Base-by-base conservation (phyloP, 2,329 filamentous ascomycete species). In the Aureobasidium mangrovei region DNA sequence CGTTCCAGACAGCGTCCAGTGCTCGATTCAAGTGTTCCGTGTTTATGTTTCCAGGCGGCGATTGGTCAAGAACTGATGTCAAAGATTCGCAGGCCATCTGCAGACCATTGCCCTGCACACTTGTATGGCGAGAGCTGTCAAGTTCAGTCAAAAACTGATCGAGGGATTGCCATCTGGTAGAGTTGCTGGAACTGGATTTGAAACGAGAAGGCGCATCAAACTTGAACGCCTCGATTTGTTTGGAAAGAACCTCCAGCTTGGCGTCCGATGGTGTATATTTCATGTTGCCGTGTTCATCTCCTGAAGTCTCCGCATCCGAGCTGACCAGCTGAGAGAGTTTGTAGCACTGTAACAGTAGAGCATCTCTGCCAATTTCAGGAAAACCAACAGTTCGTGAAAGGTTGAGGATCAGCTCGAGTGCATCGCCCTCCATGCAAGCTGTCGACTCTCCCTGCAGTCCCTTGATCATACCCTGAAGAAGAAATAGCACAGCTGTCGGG, bases 351-450 rank as follows among this genome's bases (percentile, higher is more conserved):
- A 46, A 18, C 12, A 41, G 43, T 28, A 54, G 32, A 27, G 71
- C 65, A 57, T 75, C 72, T 3, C 66, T 66, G 7, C 69, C 68
- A 39, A 74, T 65, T 49, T 76, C 74, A 2, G 73, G 70, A 27
- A 74, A 58, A 7, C 68, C 70, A 4, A 69, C 61, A 29, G 68
- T 65, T 29, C 66, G 61, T 12, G 70, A 67, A 7, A 73, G 55
- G 32, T 63, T 64, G 9, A 69, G 45, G 2, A 74, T 57, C n/a
- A 67, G 61, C 2, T 66, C 59, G 1, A 72, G 33, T 18, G 70
- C 65, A 2, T 56, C 43, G 8, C 46, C 27, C 4, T 60, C 57
- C 4, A 71, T 59, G 6, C 40, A 32, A 3, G 61, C 26, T 6
- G 52, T 39, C 4, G 53, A 32, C 4, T 41, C 43, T 18, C 33